phyloP scores from a whole-genome alignment of 2,329 filamentous ascomycete species.

The Drechslerella stenobrocha region DNA sequence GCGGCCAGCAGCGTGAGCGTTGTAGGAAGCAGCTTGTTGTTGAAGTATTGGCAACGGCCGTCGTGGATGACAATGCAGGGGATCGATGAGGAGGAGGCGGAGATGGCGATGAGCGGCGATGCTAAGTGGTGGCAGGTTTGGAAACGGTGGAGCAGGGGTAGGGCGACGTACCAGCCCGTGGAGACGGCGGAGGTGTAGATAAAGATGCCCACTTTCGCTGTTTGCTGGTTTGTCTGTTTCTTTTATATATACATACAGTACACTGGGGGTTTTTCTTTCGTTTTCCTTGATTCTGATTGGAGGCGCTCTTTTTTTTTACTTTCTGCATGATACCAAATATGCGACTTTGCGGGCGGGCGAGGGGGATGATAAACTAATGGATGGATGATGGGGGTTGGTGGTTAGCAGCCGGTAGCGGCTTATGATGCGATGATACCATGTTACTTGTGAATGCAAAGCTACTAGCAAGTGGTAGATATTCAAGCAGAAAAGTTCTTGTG shows the following conservation, averaged over 20 bases:
- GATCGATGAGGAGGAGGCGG: constrained; percentile 63
- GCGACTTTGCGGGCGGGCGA: too few species aligned
- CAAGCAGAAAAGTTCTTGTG: too few species aligned
- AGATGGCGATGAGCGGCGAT: constrained; percentile 51
- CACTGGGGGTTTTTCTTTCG: constrained; percentile 11
- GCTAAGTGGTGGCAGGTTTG: constrained; percentile 48
- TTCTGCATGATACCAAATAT: constrained; percentile 23
- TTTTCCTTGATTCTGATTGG: constrained; percentile 2
- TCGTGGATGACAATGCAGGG: constrained; percentile 78
- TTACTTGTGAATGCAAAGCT: too few species aligned
- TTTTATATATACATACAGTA: constrained; percentile 5
- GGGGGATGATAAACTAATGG: neutral
- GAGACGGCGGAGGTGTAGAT: constrained; percentile 42
- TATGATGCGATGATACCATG: too few species aligned
- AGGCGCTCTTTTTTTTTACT: constrained; percentile 5
- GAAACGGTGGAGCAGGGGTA: constrained; percentile 18
- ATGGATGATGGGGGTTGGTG: too few species aligned
- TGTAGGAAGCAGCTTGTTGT: constrained; percentile 76
- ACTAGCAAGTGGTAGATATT: too few species aligned
- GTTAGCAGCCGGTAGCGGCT: too few species aligned
- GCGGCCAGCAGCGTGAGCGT: constrained; percentile 87
- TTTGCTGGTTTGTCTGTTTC: neutral
- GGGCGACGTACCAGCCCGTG: constrained; percentile 21
- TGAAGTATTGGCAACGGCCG: constrained; percentile 85
- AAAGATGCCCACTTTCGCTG: neutral